Percentiles rank a stretch among this genome's conserved stretches.
Evolutionary conservation across 2,329 filamentous ascomycete species (phyloP).

Genomic region (Septoria petroselini): DNA sequence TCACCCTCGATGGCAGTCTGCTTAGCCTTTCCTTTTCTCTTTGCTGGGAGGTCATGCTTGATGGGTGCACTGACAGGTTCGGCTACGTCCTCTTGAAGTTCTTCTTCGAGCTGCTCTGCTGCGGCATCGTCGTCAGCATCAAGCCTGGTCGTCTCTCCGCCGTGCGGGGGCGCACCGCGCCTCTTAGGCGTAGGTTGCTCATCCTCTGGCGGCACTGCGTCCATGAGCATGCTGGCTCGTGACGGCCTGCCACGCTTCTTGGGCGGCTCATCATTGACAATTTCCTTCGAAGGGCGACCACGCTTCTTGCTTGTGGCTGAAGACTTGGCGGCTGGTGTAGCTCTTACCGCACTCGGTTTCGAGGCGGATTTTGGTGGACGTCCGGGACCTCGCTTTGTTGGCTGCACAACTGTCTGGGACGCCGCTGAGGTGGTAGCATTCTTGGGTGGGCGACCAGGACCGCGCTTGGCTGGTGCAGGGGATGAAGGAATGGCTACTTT

Average conservation of each 20-base stretch:
- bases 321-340: conserved; percentile 10
- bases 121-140: conserved; percentile 32
- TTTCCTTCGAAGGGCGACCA: conserved; percentile 23
- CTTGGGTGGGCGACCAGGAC: conserved; percentile 15
- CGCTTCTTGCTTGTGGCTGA: conserved; percentile 22
- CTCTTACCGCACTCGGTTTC: not conserved
- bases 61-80: conserved; percentile 13
- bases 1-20: conserved; percentile 13
- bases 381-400: conserved; percentile 3
- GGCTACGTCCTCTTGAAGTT: conserved; percentile 27
- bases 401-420: not conserved
- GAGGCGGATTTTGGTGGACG: conserved; percentile 8
- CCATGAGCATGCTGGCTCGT: conserved; percentile 10
- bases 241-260: conserved; percentile 32
- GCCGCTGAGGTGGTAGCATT: not conserved
- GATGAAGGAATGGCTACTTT: too few species aligned
- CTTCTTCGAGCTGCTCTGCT: conserved; percentile 33
- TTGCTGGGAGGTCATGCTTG: conserved; percentile 17
- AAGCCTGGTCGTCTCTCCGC: conserved; percentile 34
- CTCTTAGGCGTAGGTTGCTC: conserved; percentile 29
- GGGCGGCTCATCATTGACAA: conserved; percentile 15
- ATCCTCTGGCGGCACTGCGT: conserved; percentile 9
- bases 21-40: conserved; percentile 23
- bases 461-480: conserved; percentile 4
- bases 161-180: conserved; percentile 32